Evolutionary conservation across 192 early-diverging fungal species (phyloP), one percentile per base, ranked within the genome.

Genomic region (Podila epicladia): DNA sequence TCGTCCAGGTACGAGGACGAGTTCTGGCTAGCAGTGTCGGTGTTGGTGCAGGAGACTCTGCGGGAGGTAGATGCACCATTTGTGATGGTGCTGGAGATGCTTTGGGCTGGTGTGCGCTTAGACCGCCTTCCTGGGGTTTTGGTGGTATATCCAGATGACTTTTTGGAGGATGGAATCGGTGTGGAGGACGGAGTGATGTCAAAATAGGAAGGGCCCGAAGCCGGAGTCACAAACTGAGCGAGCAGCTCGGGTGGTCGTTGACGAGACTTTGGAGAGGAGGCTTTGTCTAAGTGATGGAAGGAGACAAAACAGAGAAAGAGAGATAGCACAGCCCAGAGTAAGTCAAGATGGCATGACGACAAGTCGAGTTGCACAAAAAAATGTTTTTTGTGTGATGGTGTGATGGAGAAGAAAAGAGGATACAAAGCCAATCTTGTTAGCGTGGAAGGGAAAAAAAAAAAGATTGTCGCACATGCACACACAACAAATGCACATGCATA

Each of bases 81-180:
- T 31, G 76, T 72, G 60, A 79, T 79, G 5, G 76, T 72, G 65
- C 70, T 72, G 5, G 76, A 79, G 60, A 79, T 64, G 37, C 76
- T 79, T 12, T 79, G 69, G 29, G 70, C 76, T 28, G 76, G 60
- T 3, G 70, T 79, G 13, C 76, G 64, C 58, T 72, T 79, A 9
- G 76, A n/a, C 19, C 76, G 76, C 41, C 76, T 64, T 17, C 70
- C 70, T 9, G 76, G 69, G 17, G 76, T 79, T 37, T 72, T 79
- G 8, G 76, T 79, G 15, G 66, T 62, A 49, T 67, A 69, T 24
- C 57, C 69, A 0, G 69, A 63, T 3, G 75, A 66, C 58, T 65
- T 72, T 58, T 62, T 67, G 17, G 69, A 55, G 28, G 28, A 41
- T 2, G 69, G 49, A 0, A 58, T n/a, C 13, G 55, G 45, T 24